Conservation (phyloP, 169 alveolate species). For the Plasmodium malariae region DNA sequence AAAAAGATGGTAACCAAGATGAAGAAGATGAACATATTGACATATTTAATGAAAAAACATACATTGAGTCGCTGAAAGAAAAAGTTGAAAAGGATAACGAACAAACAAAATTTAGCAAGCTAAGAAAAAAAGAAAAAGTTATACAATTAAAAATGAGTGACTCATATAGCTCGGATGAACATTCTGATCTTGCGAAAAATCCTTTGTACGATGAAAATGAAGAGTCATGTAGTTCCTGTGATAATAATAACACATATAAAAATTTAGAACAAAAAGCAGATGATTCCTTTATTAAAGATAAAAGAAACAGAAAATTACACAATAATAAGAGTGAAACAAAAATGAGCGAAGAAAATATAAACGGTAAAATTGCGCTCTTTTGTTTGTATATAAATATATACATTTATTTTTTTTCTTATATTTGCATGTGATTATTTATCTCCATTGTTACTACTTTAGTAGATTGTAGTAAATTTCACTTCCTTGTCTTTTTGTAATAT, state of each 20-base stretch:
- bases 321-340: slow-evolving; percentile 3
- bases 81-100: slow-evolving; percentile 47
- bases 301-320: not conserved
- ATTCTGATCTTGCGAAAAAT: not conserved
- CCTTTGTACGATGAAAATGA: not conserved
- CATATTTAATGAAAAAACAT: slow-evolving; percentile 6
- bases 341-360: not conserved
- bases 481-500: not conserved
- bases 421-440: not conserved
- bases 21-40: slow-evolving; percentile 21
- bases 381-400: not conserved
- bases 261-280: not conserved
- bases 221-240: not conserved
- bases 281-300: slow-evolving; percentile 14
- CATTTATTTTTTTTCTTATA: not conserved
- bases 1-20: not conserved
- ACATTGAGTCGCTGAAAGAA: slow-evolving; percentile 48
- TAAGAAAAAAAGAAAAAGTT: slow-evolving; percentile 16
- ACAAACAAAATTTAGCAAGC: slow-evolving; percentile 30
- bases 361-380: slow-evolving; percentile 15
- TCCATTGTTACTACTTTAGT: not conserved
- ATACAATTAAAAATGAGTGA: not conserved
- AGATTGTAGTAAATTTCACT: not conserved
- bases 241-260: not conserved
- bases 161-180: not conserved